Evolutionary conservation across 805 yeast genomes (phyloP), one percentile per base, ranked within the genome.

Genomic region (Yamadazyma olivae): DNA sequence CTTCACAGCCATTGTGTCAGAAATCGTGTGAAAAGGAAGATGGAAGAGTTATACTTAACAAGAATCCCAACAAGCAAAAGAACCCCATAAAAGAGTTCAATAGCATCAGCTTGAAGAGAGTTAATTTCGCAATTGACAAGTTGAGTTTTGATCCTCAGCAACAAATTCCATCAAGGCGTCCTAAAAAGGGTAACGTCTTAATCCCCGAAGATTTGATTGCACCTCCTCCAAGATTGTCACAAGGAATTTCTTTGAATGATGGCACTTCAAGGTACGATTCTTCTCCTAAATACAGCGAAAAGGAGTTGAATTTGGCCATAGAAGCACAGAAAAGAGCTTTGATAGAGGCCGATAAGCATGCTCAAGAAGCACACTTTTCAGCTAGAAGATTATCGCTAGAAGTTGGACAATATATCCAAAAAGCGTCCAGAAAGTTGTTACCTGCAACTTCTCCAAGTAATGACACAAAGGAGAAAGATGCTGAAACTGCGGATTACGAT

Each of bases 101-200:
- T 54, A 46, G 43, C 5, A 48, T 61, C 5, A 54, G 58, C 12
- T 62, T 85, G 54, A 71, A 75, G 44, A 67, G 90, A 42, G 95
- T 88, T 4, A 73, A 79, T 0, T 90, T 90, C 58, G 88, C 93
- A 0, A 70, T 87, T 4, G 84, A 84, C 33, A 77, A 81, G 35
- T 74, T 88, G 42, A 71, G 70, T 0, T 70, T 68, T 43, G 96
- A 90, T 57, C 97, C 97, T 2, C 81, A 76, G 46, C 82, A 76
- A 48, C 82, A 76, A 49, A 75, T 76, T 33, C 82, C 82, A 0
- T 73, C 80, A 1, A 54, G 81, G 36, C 57, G 71, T 24, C 82
- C 82, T 0, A 62, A 59, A 32, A 70, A 61, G 35, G 82, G 82
- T 3, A 71, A 75, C 44, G 79, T 76, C 6, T 38, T 59, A 24